Evolutionary conservation across 192 early-diverging fungal species (phyloP).

Genomic region (Dimargaris verticillata): DNA sequence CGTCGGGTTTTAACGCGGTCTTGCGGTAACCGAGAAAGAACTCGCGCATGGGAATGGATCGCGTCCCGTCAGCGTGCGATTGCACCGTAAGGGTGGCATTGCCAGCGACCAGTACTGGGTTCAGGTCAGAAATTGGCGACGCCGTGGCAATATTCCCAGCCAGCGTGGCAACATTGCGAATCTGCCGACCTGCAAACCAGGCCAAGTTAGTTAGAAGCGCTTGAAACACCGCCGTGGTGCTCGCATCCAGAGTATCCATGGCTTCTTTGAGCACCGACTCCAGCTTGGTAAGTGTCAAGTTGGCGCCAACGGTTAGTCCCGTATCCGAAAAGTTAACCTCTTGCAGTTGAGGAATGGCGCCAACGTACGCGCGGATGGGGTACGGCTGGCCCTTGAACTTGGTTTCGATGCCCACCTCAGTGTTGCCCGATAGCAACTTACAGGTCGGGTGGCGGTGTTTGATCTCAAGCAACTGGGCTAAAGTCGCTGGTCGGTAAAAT

Average conservation of each 20-base stretch:
- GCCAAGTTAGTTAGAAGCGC: constrained; percentile 56
- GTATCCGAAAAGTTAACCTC: constrained; percentile 20
- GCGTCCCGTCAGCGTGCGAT: constrained; percentile 16
- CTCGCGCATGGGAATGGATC: constrained; percentile 40
- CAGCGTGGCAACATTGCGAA: constrained; percentile 70
- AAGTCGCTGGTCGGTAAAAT: constrained; percentile 33
- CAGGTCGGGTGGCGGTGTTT: constrained; percentile 39
- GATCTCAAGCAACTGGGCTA: constrained; percentile 31
- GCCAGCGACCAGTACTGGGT: constrained; percentile 64
- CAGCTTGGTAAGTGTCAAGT: constrained; percentile 44
- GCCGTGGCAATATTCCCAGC: constrained; percentile 79
- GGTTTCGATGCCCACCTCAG: constrained; percentile 64
- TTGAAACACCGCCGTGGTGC: constrained; percentile 35
- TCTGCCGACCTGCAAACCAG: constrained; percentile 72
- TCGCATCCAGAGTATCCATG: constrained; percentile 11
- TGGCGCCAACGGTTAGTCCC: constrained; percentile 45
- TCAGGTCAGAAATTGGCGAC: constrained; percentile 78
- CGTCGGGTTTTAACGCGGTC: constrained; percentile 42
- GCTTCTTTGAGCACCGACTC: constrained; percentile 21
- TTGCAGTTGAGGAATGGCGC: constrained; percentile 54
- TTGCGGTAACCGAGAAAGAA: constrained; percentile 77
- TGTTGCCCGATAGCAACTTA: constrained; percentile 73
- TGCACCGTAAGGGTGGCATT: constrained; percentile 28
- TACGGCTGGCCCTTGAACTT: constrained; percentile 55
- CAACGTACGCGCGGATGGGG: constrained; percentile 40